These are phyloP conservation scores for Pseudocercospora crystallina DNA, from an alignment of 2,329 filamentous ascomycete species.

Conservation along the genomic window DNA sequence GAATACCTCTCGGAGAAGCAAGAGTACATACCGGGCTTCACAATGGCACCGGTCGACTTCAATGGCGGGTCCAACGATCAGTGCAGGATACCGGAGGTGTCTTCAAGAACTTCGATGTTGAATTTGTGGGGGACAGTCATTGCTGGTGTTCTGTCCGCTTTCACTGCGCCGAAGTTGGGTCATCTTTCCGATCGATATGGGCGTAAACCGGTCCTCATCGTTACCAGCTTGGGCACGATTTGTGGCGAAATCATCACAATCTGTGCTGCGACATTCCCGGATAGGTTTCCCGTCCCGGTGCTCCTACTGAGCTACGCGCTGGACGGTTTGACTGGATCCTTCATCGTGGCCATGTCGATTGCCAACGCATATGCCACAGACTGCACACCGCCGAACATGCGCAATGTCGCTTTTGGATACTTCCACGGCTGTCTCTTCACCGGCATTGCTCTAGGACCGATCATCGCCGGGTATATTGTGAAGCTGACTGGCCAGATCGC, in stretches of 20 bases:
- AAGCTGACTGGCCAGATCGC: constrained; percentile 72
- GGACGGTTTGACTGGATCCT: constrained; percentile 85
- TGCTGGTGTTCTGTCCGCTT: constrained; percentile 73
- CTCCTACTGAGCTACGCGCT: constrained; percentile 73
- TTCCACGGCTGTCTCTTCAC: constrained; percentile 86
- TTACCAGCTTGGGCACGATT: constrained; percentile 74
- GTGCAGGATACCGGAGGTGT: constrained; percentile 77
- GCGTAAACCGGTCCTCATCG: constrained; percentile 69
- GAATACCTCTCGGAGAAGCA: constrained; percentile 74
- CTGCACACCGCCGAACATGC: constrained; percentile 75
- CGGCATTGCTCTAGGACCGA: constrained; percentile 84
- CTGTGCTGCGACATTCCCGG: constrained; percentile 71
- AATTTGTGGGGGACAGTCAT: constrained; percentile 73
- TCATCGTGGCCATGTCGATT: constrained; percentile 77
- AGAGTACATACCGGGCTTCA: constrained; percentile 57
- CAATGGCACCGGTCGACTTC: constrained; percentile 63
- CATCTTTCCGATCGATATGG: constrained; percentile 85
- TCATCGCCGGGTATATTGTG: constrained; percentile 77
- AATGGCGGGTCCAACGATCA: constrained; percentile 69
- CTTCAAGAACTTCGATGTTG: constrained; percentile 74
- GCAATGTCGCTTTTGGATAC: constrained; percentile 82
- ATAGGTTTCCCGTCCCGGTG: constrained; percentile 72
- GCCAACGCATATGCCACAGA: constrained; percentile 87
- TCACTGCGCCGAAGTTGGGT: constrained; percentile 80
- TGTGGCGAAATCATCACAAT: constrained; percentile 74